phyloP scores from a whole-genome alignment of 2,329 filamentous ascomycete genomes.

The Fusarium zealandicum region DNA sequence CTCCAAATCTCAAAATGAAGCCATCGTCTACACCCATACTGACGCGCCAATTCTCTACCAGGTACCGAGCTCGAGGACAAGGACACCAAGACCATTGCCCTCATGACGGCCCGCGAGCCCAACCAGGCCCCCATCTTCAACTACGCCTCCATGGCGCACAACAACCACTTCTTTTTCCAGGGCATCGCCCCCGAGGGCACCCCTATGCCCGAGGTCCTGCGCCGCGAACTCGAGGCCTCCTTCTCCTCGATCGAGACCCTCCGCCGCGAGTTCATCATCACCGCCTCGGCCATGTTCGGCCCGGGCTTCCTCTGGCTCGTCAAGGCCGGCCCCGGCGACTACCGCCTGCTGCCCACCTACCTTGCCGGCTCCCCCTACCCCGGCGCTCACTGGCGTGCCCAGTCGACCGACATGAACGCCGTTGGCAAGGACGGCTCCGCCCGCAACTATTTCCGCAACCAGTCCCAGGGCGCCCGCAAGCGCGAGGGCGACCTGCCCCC shows the following conservation, averaged over 20 bases:
- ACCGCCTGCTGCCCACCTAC: conserved; percentile 85
- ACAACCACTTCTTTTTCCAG: conserved; percentile 85
- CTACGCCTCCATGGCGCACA: conserved; percentile 94
- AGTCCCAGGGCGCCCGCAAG: conserved; percentile 42
- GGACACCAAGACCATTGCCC: conserved; percentile 70
- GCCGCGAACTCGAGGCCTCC: conserved; percentile 66
- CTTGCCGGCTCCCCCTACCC: conserved; percentile 88
- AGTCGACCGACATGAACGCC: conserved; percentile 74
- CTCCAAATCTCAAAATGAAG: not conserved
- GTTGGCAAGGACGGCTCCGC: conserved; percentile 51
- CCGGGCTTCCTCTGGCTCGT: conserved; percentile 98
- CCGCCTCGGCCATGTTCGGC: conserved; percentile 90
- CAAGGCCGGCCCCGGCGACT: conserved; percentile 57
- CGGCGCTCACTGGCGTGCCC: conserved; percentile 80
- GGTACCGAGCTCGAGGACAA: conserved; percentile 70
- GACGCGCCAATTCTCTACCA: conserved; percentile 45
- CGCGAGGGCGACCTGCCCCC: conserved; percentile 57
- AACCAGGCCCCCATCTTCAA: conserved; percentile 85
- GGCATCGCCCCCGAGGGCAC: conserved; percentile 54
- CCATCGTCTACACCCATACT: conserved; percentile 7
- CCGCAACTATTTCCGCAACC: conserved; percentile 50
- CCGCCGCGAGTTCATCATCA: conserved; percentile 78
- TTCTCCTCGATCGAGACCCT: conserved; percentile 88
- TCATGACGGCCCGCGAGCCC: conserved; percentile 81
- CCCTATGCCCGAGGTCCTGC: conserved; percentile 64